These are phyloP conservation scores for Strobilomyces echinocephalus DNA, from an alignment of 768 basidiomycete genomes.

Conservation along the genomic window DNA sequence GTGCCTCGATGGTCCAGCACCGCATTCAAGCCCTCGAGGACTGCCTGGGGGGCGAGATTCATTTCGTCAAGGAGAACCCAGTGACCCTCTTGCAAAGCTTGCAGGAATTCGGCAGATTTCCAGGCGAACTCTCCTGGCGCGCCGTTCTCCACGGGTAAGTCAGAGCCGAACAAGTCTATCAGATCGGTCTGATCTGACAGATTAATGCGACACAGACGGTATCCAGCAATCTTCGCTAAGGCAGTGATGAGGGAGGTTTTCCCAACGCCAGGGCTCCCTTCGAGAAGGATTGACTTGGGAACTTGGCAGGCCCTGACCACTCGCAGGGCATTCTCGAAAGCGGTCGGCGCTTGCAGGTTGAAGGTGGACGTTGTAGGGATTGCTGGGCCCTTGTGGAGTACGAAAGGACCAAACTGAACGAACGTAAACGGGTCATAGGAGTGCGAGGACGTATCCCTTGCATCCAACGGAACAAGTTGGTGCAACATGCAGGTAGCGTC, in stretches of 20 bases:
- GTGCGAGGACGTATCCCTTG: slow-evolving; percentile 19
- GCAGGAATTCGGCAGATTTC: slow-evolving; percentile 95
- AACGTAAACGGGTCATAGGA: slow-evolving; percentile 32
- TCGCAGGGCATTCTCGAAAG: slow-evolving; percentile 80
- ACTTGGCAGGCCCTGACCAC: slow-evolving; percentile 88
- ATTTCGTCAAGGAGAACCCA: slow-evolving; percentile 99
- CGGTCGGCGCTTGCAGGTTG: slow-evolving; percentile 85
- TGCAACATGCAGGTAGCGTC: slow-evolving; percentile 54
- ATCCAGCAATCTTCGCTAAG: slow-evolving; percentile 73
- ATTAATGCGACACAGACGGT: slow-evolving; percentile 87
- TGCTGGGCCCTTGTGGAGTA: slow-evolving; percentile 55
- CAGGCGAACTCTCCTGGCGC: slow-evolving; percentile 90
- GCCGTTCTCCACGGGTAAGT: slow-evolving; percentile 91
- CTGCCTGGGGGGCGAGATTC: slow-evolving; percentile 96
- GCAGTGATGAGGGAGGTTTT: slow-evolving; percentile 93
- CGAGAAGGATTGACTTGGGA: slow-evolving; percentile 85
- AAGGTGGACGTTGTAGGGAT: slow-evolving; percentile 44
- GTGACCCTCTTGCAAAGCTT: slow-evolving; percentile 88
- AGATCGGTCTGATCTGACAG: slow-evolving; percentile 97
- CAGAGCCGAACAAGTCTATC: slow-evolving; percentile 92
- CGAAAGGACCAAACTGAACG: slow-evolving; percentile 71
- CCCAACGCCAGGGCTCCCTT: slow-evolving; percentile 97
- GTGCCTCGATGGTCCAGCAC: slow-evolving; percentile 93
- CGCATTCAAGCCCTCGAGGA: slow-evolving; percentile 95
- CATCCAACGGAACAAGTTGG: slow-evolving; percentile 48